A percentile compares a stretch with the other conserved stretches of the same genome.
phyloP scores from a whole-genome alignment of 345 rosid genomes.

The Eucalyptus grandis region DNA sequence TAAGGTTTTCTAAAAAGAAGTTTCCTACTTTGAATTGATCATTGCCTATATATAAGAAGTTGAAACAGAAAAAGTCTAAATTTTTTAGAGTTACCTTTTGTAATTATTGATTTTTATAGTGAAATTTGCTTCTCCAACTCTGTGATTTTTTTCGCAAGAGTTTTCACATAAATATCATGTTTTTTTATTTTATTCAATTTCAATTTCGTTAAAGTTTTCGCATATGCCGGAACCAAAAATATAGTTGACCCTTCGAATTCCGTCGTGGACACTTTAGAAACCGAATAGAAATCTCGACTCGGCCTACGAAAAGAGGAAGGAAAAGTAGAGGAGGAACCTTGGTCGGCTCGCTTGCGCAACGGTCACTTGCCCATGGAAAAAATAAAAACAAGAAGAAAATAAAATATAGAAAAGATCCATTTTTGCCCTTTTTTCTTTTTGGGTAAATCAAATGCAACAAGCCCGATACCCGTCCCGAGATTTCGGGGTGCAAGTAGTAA shows the following conservation, averaged over 20 bases:
- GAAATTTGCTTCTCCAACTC: too few species aligned
- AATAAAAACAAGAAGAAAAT: neutral
- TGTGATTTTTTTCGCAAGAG: accelerated
- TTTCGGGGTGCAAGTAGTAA: neutral
- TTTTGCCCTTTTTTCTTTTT: neutral
- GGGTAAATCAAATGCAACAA: neutral
- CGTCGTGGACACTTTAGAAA: neutral
- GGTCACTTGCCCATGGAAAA: neutral
- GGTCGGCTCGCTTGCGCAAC: neutral
- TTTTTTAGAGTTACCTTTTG: too few species aligned
- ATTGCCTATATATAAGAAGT: too few species aligned
- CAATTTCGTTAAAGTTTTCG: accelerated
- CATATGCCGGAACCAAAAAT: accelerated
- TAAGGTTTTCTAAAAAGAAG: too few species aligned
- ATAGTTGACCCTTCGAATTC: neutral
- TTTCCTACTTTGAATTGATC: too few species aligned
- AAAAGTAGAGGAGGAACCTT: neutral
- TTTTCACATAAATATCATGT: too few species aligned
- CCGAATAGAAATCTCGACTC: neutral
- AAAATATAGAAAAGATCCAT: neutral
- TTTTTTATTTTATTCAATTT: too few species aligned
- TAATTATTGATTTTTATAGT: too few species aligned
- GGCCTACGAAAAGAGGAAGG: neutral
- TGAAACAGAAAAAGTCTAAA: too few species aligned
- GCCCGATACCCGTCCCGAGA: neutral